Percentiles rank a stretch among this genome's conserved stretches.
Conservation (phyloP, 192 early-diverging fungal genomes). For the Backusella luteola region DNA sequence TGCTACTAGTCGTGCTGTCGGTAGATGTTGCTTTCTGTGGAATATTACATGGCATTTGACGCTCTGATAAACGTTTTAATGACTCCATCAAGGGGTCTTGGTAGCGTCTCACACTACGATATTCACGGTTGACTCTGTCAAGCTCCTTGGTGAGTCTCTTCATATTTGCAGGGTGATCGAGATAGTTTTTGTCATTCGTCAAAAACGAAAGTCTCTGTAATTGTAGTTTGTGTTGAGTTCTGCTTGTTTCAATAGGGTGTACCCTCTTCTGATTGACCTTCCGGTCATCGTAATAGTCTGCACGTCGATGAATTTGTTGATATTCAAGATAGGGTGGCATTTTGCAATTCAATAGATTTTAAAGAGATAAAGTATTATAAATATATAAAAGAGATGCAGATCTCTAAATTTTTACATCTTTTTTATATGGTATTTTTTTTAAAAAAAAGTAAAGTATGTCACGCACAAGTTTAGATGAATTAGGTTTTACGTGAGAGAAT, state of each 20-base stretch:
- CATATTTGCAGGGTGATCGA: constrained; percentile 43
- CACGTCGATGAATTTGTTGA: not conserved
- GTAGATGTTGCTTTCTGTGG: not conserved
- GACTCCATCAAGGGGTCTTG: constrained; percentile 41
- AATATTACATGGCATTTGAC: not conserved
- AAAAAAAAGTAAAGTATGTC: not conserved
- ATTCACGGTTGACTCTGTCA: constrained; percentile 44
- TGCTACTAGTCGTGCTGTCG: not conserved
- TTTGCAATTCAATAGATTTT: not conserved
- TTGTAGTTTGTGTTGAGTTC: constrained; percentile 45
- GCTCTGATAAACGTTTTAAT: constrained; percentile 27
- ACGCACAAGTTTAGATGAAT: not conserved
- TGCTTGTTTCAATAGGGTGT: constrained; percentile 7
- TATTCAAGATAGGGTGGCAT: not conserved
- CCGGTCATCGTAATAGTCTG: not conserved
- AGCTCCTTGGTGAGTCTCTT: constrained; percentile 39
- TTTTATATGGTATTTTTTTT: not conserved
- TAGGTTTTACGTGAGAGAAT: constrained; percentile 5
- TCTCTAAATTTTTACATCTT: not conserved
- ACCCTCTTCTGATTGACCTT: not conserved
- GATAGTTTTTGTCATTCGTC: constrained; percentile 39
- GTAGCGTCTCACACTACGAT: constrained; percentile 30
- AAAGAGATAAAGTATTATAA: not conserved
- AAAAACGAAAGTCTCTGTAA: constrained; percentile 42
- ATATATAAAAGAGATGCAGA: not conserved